Conservation (phyloP, 148 eudicot species). For the Mesembryanthemum crystallinum region DNA sequence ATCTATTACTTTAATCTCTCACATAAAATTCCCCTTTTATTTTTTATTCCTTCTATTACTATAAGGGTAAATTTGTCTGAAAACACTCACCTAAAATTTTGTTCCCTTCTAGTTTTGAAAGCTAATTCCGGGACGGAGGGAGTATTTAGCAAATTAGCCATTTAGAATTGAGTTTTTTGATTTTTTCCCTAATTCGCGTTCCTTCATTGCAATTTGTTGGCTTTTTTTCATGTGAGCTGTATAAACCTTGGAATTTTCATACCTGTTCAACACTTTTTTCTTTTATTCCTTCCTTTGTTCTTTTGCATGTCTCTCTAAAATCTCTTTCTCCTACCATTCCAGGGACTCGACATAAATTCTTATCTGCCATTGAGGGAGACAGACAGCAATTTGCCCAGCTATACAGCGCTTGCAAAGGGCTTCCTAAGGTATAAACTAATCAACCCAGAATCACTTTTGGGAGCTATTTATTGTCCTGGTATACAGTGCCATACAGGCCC, state of each 20-base stretch:
- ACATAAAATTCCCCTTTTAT: too few species aligned
- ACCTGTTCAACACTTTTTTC: neutral
- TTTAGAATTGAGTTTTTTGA: neutral
- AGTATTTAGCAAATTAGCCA: neutral
- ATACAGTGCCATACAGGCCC: too few species aligned
- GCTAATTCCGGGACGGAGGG: too few species aligned
- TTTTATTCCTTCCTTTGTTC: neutral
- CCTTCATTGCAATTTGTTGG: neutral
- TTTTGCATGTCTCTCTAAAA: constrained; percentile 4
- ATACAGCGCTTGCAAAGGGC: constrained; percentile 58
- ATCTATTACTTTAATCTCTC: too few species aligned
- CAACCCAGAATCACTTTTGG: neutral
- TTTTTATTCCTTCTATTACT: too few species aligned
- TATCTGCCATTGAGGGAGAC: constrained; percentile 50
- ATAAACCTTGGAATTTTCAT: neutral
- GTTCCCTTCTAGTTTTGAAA: too few species aligned
- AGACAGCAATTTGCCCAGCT: constrained; percentile 43
- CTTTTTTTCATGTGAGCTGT: neutral
- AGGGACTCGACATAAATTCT: constrained; percentile 54
- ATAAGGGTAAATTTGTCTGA: too few species aligned
- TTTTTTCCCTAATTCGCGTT: neutral
- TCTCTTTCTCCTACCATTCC: constrained; percentile 9
- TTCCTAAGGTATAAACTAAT: constrained; percentile 44
- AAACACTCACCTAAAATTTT: too few species aligned
- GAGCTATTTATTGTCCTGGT: too few species aligned